Conservation (phyloP, 768 basidiomycete species). For the Tricholoma saponaceum region DNA sequence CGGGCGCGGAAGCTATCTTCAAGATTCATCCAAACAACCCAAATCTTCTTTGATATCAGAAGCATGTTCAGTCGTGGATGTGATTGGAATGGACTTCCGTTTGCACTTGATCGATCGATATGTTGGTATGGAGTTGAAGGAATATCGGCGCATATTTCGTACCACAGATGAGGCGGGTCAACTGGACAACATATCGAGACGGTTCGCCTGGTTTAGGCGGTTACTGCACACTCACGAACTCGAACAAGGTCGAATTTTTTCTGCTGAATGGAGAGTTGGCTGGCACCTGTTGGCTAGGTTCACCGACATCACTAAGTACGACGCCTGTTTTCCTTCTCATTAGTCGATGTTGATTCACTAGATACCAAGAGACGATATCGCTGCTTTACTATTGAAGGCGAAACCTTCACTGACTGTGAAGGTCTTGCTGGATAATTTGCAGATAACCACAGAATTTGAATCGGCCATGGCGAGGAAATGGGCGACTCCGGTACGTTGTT, state of each 20-base stretch:
- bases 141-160: slow-evolving; percentile 94
- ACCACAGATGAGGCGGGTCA: slow-evolving; percentile 94
- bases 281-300: slow-evolving; percentile 83
- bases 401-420: slow-evolving; percentile 71
- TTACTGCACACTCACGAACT: slow-evolving; percentile 82
- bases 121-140: slow-evolving; percentile 84
- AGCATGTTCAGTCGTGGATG: slow-evolving; percentile 86
- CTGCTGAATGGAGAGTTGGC: slow-evolving; percentile 80
- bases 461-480: slow-evolving; percentile 76
- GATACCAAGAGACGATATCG: slow-evolving; percentile 70
- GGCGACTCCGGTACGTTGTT: slow-evolving; percentile 56
- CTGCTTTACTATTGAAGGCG: slow-evolving; percentile 74
- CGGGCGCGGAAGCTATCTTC: slow-evolving; percentile 57
- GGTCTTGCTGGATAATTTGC: slow-evolving; percentile 79
- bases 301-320: slow-evolving; percentile 84
- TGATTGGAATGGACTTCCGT: slow-evolving; percentile 82
- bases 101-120: slow-evolving; percentile 83
- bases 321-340: not conserved
- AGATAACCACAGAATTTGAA: slow-evolving; percentile 88
- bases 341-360: not conserved
- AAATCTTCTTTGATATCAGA: slow-evolving; percentile 67
- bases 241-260: slow-evolving; percentile 82
- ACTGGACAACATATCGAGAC: slow-evolving; percentile 87
- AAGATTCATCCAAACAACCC: slow-evolving; percentile 65
- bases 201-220: slow-evolving; percentile 94